phyloP scores from a whole-genome alignment of 2,329 filamentous ascomycete genomes.

The Botrytis aclada region DNA sequence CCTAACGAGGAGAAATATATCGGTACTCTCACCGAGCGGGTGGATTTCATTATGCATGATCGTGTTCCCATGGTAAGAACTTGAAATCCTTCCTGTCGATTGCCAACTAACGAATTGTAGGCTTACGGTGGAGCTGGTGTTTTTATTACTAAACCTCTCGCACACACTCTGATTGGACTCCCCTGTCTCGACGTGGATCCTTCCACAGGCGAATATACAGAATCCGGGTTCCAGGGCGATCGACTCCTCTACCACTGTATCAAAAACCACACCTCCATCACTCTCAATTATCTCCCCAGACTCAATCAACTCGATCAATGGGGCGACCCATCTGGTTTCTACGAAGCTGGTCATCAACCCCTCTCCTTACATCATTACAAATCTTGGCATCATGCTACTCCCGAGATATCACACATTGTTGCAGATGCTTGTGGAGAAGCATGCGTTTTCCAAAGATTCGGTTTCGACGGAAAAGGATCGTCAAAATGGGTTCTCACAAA shows the following conservation, averaged over 20 bases:
- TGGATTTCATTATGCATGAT: slow-evolving; percentile 33
- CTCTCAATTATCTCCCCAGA: slow-evolving; percentile 31
- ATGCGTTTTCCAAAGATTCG: slow-evolving; percentile 36
- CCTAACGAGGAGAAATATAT: slow-evolving; percentile 35
- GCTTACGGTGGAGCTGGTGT: slow-evolving; percentile 38
- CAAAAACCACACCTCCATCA: slow-evolving; percentile 30
- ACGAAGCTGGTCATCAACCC: slow-evolving; percentile 34
- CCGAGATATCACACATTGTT: slow-evolving; percentile 30
- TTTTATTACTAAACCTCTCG: slow-evolving; percentile 33
- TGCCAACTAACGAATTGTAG: slow-evolving; percentile 24
- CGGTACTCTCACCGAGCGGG: slow-evolving; percentile 36
- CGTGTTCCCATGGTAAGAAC: slow-evolving; percentile 18
- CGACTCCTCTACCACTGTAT: slow-evolving; percentile 37
- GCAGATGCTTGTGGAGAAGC: slow-evolving; percentile 37
- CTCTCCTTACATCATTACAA: slow-evolving; percentile 37
- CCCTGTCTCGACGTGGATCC: slow-evolving; percentile 32
- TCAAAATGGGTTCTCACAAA: slow-evolving; percentile 33
- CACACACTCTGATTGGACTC: slow-evolving; percentile 24
- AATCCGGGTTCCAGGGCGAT: slow-evolving; percentile 35
- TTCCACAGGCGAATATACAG: slow-evolving; percentile 26
- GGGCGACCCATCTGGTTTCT: slow-evolving; percentile 37
- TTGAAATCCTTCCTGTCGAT: slow-evolving; percentile 16
- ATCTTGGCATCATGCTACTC: slow-evolving; percentile 34
- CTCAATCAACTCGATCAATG: slow-evolving; percentile 37
- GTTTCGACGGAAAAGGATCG: slow-evolving; percentile 28